Evolutionary conservation across 768 basidiomycete genomes (phyloP).

Genomic region (Dioszegia hungarica): DNA sequence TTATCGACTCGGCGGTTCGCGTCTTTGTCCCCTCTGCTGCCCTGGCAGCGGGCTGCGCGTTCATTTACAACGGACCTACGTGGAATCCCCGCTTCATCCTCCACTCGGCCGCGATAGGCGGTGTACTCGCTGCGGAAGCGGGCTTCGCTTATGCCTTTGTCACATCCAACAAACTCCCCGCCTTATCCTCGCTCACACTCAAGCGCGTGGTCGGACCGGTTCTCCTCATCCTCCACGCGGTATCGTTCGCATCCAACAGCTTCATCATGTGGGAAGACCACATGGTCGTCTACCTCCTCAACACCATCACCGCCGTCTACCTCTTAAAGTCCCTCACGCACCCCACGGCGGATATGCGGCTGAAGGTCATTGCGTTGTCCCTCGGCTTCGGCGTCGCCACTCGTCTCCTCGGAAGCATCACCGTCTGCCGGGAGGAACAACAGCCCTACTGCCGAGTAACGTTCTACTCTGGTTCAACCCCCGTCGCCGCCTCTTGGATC

Average conservation of each 20-base stretch:
- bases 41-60: constrained; percentile 49
- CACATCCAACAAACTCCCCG: constrained; percentile 12
- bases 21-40: constrained; percentile 56
- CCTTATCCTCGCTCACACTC: constrained; percentile 8
- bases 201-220: constrained; percentile 38
- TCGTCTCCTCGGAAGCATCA: constrained; percentile 72
- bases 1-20: constrained; percentile 54
- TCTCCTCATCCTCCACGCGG: constrained; percentile 58
- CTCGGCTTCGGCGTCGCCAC: constrained; percentile 62
- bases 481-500: constrained; percentile 61
- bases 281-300: constrained; percentile 67
- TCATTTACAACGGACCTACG: constrained; percentile 19
- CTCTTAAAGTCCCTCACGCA: constrained; percentile 64
- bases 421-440: constrained; percentile 92
- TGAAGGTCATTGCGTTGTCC: constrained; percentile 70
- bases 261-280: constrained; percentile 98
- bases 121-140: constrained; percentile 32
- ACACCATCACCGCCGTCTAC: constrained; percentile 58
- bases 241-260: constrained; percentile 85
- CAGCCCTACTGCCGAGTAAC: constrained; percentile 83
- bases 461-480: constrained; percentile 72
- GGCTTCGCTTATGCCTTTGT: background rate
- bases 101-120: constrained; percentile 38
- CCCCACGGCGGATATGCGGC: constrained; percentile 63
- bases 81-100: constrained; percentile 15